phyloP scores from a whole-genome alignment of 2,329 filamentous ascomycete genomes.

The Xylaria sp. region DNA sequence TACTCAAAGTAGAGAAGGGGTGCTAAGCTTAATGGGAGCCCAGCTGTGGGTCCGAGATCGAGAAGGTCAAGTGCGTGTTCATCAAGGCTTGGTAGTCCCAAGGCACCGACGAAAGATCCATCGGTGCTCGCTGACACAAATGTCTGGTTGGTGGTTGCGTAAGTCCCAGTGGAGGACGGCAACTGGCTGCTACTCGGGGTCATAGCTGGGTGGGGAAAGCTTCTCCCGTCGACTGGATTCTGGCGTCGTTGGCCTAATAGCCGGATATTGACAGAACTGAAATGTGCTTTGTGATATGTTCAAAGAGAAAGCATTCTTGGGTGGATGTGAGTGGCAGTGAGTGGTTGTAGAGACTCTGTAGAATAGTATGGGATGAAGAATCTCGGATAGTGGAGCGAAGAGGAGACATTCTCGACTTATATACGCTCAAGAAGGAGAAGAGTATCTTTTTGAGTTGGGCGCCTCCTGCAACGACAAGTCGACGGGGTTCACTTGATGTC shows the following conservation, averaged over 20 bases:
- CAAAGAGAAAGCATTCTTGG: neutral
- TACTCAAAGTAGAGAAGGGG: constrained; percentile 7
- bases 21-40: neutral
- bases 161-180: neutral
- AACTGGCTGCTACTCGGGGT: neutral
- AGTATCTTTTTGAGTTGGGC: neutral
- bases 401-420: neutral
- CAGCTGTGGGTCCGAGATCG: neutral
- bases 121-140: neutral
- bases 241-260: constrained; percentile 6
- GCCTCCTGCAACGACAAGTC: neutral
- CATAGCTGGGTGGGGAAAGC: neutral
- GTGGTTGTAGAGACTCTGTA: too few species aligned
- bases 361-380: too few species aligned
- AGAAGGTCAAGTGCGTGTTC: neutral
- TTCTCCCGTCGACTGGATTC: neutral
- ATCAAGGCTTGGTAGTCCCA: neutral
- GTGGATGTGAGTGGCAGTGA: neutral
- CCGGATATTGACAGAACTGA: neutral
- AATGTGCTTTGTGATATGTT: neutral
- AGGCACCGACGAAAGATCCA: neutral
- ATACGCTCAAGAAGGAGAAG: neutral
- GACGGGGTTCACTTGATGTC: neutral
- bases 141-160: neutral
- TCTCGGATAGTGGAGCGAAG: too few species aligned